Evolutionary conservation across 495 filamentous ascomycete species (phyloP), one percentile per base, ranked within the genome.

Genomic region (Hypoxylon intermedium): DNA sequence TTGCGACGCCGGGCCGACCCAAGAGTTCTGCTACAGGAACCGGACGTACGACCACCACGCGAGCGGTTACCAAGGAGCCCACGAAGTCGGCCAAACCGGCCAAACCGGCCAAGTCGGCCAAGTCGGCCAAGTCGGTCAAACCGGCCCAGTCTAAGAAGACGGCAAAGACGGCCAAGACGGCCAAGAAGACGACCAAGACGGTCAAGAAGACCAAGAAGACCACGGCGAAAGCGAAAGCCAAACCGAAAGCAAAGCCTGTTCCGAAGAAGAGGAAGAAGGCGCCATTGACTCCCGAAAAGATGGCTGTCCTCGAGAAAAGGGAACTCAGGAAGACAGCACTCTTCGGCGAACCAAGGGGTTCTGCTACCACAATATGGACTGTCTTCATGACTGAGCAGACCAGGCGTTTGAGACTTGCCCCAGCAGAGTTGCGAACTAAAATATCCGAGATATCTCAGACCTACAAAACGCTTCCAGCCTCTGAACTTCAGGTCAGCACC

Each of bases 401-500:
- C 19, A 56, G 61, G 53, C 38, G 26, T 15, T 21, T 12, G 18
- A 4, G 2, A 1, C 6, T 20, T 6, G 11, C 1, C 7, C 28
- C 41, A 4, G 7, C 12, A 2, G 11, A 5, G 5, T 6, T 65
- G 9, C 40, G 21, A 4, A 31, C 19, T 0, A 45, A 21, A 6
- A 54, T 69, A 31, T 0, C 13, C 11, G 1, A 20, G 24, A 3
- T 75, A 3, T 9, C 38, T 18, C 41, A 41, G 9, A 33, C 51
- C 9, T 79, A 49, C 57, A 69, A 67, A 24, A 26, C 34, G 11
- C 55, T 80, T 24, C 42, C 75, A 7, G 23, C 49, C 13, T 31
- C 63, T 0, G 71, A 73, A 44, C 5, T 43, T 2, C 50, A 77
- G 65, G 75, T 76, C 42, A 42, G 76, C 67, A 34, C 31, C 40